Base-by-base conservation (phyloP, 805 yeast species). In the Yamadazyma ubonensis region DNA sequence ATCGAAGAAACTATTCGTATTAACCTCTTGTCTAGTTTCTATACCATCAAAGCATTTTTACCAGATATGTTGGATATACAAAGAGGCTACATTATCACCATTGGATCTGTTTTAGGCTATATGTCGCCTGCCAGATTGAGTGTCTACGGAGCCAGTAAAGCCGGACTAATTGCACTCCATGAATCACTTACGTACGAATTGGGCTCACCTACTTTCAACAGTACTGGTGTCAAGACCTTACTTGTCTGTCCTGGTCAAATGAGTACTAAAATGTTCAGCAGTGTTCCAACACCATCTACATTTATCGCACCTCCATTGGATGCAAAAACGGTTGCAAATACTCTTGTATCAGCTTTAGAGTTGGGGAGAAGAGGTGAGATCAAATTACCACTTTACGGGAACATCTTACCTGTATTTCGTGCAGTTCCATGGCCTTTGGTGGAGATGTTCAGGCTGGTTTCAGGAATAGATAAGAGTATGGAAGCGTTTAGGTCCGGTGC, bases 161-260 rank as follows among this genome's bases (percentile, higher is more conserved):
- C 95, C 0, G 97, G 95, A 0, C 61, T 87, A 20, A 78, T 91
- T 38, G 89, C 91, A 0, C 63, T 89, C 29, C 97, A 90, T 57
- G 95, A 86, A 56, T 80, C 91, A 0, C 63, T 91, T 25, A 77
- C 85, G 0, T 79, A 78, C 52, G 93, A 85, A 58, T 54, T 85
- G 20, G 81, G 83, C 0, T 70, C 76, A 0, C 75, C 78, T 0
- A 60, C 71, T 5, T 54, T 71, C 25, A 65, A 61, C 37, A 57
- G 61, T 2, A 55, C 62, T 3, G 81, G 86, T 6, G 76, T 91
- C 12, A 81, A 81, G 49, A 83, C 95, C 0, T 63, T 91, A 41
- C 65, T 91, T 25, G 71, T 91, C 0, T 82, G 93, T 49, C 95
- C 96, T 0, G 98, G 98, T 0, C 97, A 91, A 56, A 59, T 91